Conservation (phyloP, 192 early-diverging fungal genomes). For the Phlyctochytrium arcticum region DNA sequence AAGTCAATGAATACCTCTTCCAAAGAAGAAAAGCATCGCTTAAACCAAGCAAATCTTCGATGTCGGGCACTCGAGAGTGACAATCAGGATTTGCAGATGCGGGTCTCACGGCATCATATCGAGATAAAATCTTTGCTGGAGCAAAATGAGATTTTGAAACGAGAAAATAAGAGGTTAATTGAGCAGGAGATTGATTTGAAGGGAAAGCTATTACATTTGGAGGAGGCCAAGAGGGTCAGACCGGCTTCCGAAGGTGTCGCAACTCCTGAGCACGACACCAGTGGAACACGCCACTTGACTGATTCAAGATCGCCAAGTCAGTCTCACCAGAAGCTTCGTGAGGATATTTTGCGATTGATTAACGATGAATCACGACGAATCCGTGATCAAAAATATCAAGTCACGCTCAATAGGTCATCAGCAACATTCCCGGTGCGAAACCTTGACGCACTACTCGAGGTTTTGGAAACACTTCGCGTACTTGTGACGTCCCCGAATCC, state of each 20-base stretch:
- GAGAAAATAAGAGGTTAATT: constrained; percentile 34
- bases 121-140: constrained; percentile 38
- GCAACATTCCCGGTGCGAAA: not conserved
- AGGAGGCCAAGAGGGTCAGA: too few relatives aligned
- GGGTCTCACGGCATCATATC: constrained; percentile 43
- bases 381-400: not conserved
- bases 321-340: too few relatives aligned
- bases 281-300: too few relatives aligned
- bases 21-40: not conserved
- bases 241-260: too few relatives aligned
- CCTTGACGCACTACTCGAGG: not conserved
- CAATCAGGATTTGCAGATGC: constrained; percentile 11
- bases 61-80: constrained; percentile 50
- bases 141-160: constrained; percentile 26
- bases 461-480: not conserved
- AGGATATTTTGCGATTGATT: constrained; percentile 1
- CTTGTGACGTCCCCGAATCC: not conserved
- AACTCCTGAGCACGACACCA: too few relatives aligned
- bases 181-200: constrained; percentile 29
- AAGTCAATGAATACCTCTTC: too few relatives aligned
- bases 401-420: too few relatives aligned
- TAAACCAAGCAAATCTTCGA: constrained; percentile 55
- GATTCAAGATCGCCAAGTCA: too few relatives aligned
- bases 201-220: too few relatives aligned
- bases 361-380: not conserved